Evolutionary conservation across 2,329 filamentous ascomycete species (phyloP), one percentile per base, ranked within the genome.

Genomic region (Phaeosphaeriaceae sp.): DNA sequence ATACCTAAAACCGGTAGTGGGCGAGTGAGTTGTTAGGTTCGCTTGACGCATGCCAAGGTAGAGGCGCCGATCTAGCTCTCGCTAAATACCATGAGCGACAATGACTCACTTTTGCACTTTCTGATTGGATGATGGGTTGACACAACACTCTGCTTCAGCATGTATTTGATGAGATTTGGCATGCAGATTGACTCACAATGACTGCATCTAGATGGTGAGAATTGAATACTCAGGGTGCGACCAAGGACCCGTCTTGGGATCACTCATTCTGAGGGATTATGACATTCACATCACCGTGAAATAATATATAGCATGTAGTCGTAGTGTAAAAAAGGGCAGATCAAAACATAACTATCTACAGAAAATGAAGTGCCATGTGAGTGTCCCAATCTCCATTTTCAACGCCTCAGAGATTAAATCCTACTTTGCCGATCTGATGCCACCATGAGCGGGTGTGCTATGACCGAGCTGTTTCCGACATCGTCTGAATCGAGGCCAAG

Each of bases 401-500:
- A 30, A 23, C 49, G 43, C 44, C 48, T 54, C 58, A 46, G 34
- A 60, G 60, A 68, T 63, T 61, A 59, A 63, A 52, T 38, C 41
- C 45, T 50, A 50, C 59, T 65, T 70, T 67, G 67, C 66, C 66
- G 66, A 70, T 57, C 38, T 66, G 68, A 70, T 21, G 44, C 47
- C 40, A 42, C 52, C 56, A 33, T 35, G 34, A 60, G 56, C 32
- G 50, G 54, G 46, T 44, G 44, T 48, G 58, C 58, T 43, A 50
- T 64, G 64, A 68, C 61, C 51, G 51, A 54, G 38, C 49, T 15
- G 52, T 49, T 42, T 60, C 61, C 64, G 61, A 68, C 62, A 69
- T 70, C 61, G 60, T 65, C 64, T 69, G 63, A 69, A 52, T 50
- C 16, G 49, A 54, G 56, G 44, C 41, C 46, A 36, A 11, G 23